phyloP scores from a whole-genome alignment of 345 rosid genomes.

The Corchorus olitorius region DNA sequence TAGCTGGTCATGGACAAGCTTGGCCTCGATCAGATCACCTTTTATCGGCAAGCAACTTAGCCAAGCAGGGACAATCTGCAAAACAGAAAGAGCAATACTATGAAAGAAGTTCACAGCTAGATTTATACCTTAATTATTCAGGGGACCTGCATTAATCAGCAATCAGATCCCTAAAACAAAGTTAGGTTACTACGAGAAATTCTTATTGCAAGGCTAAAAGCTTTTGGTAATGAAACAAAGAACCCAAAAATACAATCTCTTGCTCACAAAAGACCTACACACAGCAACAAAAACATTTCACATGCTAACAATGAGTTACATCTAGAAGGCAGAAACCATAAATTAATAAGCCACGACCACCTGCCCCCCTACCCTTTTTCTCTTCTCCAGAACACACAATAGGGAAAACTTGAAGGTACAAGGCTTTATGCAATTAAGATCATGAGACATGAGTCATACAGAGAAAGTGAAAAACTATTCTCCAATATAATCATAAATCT shows the following conservation, averaged over 20 bases:
- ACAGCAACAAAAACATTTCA: conserved; percentile 4
- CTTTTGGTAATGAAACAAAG: not conserved
- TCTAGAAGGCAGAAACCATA: not conserved
- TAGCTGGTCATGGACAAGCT: conserved; percentile 74
- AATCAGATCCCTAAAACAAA: not conserved
- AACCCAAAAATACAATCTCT: not conserved
- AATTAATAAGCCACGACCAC: not conserved
- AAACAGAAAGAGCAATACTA: not conserved
- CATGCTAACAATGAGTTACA: not conserved
- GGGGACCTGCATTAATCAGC: not conserved
- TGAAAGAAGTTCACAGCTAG: conserved; percentile 5
- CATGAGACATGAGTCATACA: not conserved
- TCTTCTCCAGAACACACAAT: not conserved
- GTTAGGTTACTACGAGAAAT: not conserved
- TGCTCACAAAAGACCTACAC: not conserved
- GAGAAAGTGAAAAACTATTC: conserved; percentile 1
- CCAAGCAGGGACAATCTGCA: conserved; percentile 72
- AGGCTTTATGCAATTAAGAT: not conserved
- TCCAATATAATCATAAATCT: conserved; percentile 5
- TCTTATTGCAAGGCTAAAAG: not conserved
- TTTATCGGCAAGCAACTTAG: conserved; percentile 69
- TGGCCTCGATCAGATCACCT: conserved; percentile 70
- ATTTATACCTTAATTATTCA: not conserved
- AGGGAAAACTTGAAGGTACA: not conserved
- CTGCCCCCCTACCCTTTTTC: not conserved